Evolutionary conservation across 2,329 filamentous ascomycete genomes (phyloP).

Genomic region (Trichoderma koningiopsis): DNA sequence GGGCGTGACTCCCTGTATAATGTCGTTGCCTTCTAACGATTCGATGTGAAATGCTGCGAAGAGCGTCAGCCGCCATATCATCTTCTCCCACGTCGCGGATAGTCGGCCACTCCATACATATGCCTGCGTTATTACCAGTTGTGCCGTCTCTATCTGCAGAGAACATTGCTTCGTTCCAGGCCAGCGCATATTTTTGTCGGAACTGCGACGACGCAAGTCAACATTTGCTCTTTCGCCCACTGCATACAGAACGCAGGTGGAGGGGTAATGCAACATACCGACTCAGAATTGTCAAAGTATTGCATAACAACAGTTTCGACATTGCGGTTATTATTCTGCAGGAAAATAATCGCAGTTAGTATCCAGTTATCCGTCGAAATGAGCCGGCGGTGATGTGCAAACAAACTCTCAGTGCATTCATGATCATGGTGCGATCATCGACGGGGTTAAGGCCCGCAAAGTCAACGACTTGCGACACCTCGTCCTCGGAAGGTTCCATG

Average conservation of each 20-base stretch:
- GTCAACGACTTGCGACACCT: constrained; percentile 46
- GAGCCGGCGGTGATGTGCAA: background rate
- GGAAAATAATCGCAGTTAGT: constrained; percentile 19
- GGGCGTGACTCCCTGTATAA: constrained; percentile 49
- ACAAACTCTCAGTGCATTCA: constrained; percentile 47
- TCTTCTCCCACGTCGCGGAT: background rate
- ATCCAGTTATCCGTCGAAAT: background rate
- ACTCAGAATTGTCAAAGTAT: constrained; percentile 52
- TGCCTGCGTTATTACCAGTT: constrained; percentile 45
- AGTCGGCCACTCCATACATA: constrained; percentile 43
- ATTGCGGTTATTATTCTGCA: constrained; percentile 47
- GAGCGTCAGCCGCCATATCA: constrained; percentile 29
- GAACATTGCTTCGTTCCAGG: constrained; percentile 60
- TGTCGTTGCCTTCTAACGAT: constrained; percentile 48
- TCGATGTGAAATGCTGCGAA: constrained; percentile 58
- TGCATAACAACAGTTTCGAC: constrained; percentile 53
- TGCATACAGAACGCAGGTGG: background rate
- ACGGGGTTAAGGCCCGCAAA: constrained; percentile 42
- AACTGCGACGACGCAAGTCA: constrained; percentile 42
- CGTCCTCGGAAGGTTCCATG: constrained; percentile 41
- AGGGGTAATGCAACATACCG: constrained; percentile 32
- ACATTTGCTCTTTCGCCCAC: background rate
- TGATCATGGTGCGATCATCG: constrained; percentile 45
- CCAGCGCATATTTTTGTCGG: constrained; percentile 47
- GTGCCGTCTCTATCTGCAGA: constrained; percentile 55